Evolutionary conservation across 2,329 filamentous ascomycete species (phyloP).

Genomic region (Fusarium denticulatum): DNA sequence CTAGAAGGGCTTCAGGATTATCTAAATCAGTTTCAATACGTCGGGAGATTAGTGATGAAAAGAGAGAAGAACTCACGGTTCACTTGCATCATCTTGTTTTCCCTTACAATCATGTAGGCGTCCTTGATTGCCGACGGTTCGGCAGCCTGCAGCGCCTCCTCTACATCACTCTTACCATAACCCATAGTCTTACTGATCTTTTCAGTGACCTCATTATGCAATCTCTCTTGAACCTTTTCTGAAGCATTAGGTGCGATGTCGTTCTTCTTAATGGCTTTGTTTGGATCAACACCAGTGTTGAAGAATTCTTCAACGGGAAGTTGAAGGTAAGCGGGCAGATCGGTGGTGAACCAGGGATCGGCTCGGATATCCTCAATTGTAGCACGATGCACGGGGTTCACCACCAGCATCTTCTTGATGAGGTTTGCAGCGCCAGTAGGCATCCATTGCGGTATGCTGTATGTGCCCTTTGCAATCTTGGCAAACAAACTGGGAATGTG

Average conservation of each 20-base stretch:
- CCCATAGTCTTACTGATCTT: constrained; percentile 99
- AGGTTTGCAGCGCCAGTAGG: constrained; percentile 82
- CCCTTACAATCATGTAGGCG: constrained; percentile 95
- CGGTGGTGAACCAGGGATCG: constrained; percentile 93
- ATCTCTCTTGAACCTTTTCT: constrained; percentile 82
- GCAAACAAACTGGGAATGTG: constrained; percentile 98
- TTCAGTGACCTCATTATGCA: constrained; percentile 91
- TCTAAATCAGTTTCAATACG: constrained; percentile 47
- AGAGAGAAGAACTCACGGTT: constrained; percentile 74
- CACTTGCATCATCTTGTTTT: constrained; percentile 96
- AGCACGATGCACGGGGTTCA: constrained; percentile 92
- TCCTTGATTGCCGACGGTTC: constrained; percentile 99
- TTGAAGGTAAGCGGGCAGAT: constrained; percentile 86
- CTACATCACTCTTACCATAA: constrained; percentile 92
- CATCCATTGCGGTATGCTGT: constrained; percentile 91
- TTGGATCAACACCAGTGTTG: constrained; percentile 92
- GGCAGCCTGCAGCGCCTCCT: constrained; percentile 89
- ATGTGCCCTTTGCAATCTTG: constrained; percentile 95
- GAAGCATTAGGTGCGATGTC: constrained; percentile 84
- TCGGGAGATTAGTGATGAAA: background rate
- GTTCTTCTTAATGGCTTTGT: constrained; percentile 86
- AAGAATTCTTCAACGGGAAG: constrained; percentile 91
- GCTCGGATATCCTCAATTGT: constrained; percentile 93
- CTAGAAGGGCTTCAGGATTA: constrained; percentile 47
- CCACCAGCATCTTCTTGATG: constrained; percentile 93